Conservation (phyloP, 2,329 filamentous ascomycete species). For the Fusarium algeriense region DNA sequence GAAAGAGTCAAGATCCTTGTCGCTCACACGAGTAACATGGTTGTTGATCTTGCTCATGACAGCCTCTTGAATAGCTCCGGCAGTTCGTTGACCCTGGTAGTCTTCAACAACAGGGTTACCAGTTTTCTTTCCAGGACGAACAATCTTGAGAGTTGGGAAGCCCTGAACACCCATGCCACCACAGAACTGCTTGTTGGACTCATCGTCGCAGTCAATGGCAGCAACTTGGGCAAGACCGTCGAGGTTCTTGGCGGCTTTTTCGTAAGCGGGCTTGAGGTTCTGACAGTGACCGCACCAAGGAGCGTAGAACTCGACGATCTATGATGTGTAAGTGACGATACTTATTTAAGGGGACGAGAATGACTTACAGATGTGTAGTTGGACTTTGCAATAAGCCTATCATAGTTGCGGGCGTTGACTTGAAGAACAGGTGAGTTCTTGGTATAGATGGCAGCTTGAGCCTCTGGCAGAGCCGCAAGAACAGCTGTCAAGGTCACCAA, state of each 20-base stretch:
- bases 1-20: constrained; percentile 83
- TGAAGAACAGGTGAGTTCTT: constrained; percentile 91
- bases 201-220: constrained; percentile 94
- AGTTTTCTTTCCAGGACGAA: constrained; percentile 83
- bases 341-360: neutral
- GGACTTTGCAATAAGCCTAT: constrained; percentile 84
- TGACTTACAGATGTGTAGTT: constrained; percentile 87
- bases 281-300: constrained; percentile 99
- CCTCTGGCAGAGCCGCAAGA: constrained; percentile 73
- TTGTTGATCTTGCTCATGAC: constrained; percentile 92
- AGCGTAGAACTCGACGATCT: constrained; percentile 89
- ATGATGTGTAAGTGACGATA: constrained; percentile 10
- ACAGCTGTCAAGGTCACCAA: constrained; percentile 65
- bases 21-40: constrained; percentile 83
- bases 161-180: constrained; percentile 88
- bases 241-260: constrained; percentile 90
- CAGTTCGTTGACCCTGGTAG: constrained; percentile 85
- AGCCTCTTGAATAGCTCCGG: constrained; percentile 88
- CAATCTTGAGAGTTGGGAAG: constrained; percentile 95
- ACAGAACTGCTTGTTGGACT: constrained; percentile 90
- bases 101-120: constrained; percentile 88
- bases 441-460: constrained; percentile 80
- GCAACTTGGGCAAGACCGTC: constrained; percentile 95
- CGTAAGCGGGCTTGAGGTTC: constrained; percentile 94
- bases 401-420: constrained; percentile 82